Evolutionary conservation across 129 eudicot genomes (phyloP), one percentile per base, ranked within the genome.

Genomic region (Flaveria ramosissima): DNA sequence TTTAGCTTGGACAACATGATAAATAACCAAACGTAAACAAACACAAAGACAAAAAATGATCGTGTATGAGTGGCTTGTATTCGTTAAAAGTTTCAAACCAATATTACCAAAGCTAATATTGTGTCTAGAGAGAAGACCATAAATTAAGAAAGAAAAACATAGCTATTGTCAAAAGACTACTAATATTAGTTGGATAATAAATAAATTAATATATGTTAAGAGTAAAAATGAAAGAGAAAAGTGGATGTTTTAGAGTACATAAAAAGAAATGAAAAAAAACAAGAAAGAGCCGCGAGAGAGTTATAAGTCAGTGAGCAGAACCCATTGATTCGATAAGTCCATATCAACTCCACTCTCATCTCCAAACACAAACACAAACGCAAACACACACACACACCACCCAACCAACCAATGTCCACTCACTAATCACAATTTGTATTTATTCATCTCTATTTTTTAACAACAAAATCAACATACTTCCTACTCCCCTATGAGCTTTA

Each of bases 301-400:
- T 76, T 57, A 80, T 64, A 78, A 76, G 82, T 84, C 75, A 76
- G 72, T 64, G 77, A 72, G 64, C 82, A 74, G 52, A 80, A 75
- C 60, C 82, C 75, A 83, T 86, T 80, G 89, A 81, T 74, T 83
- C 81, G 87, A 80, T 65, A 71, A 71, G 87, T 86, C 90, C 67
- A 73, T 80, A 86, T 83, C 90, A 77, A 64, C 80, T 63, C 82
- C 70, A 30, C 50, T 62, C 80, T 51, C 57, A 72, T 68, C 77
- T 60, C 83, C 75, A 83, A 80, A 69, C 53, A 70, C 60, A 75
- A 43, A 84, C 62, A 78, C 42, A 51, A 72, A 47, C 76, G 61
- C 80, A 27, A 23, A 55, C 75, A 83, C 30, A 27, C 70, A 36
- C 76, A 21, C 69, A 63, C 41, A 16, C 41, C 41, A 60, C 66